Base-by-base conservation (phyloP, 1,139 yeast species). In the Candida sp. region DNA sequence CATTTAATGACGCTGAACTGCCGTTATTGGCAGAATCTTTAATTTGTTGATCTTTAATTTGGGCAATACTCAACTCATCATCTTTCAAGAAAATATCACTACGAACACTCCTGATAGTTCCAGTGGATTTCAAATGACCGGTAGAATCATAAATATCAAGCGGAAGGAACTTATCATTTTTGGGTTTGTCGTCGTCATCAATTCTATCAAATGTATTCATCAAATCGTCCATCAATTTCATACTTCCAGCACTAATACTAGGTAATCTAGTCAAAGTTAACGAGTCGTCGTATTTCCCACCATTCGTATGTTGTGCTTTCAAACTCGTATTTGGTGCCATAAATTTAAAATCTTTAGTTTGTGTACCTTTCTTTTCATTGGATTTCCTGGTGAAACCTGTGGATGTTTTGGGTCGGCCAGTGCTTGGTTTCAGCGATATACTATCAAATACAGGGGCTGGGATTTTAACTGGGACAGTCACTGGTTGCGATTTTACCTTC, bases 41-140 rank as follows among this genome's bases (percentile, higher is more conserved):
- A 32, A 60, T 48, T 48, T 69, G 68, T 47, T 69, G 77, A 48
- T 73, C 76, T 38, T 60, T 63, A 38, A 73, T 72, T 50, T 72
- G 77, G 33, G 63, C 77, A 36, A 54, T 55, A 2, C 75, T 68
- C 45, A 73, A 64, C 48, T 73, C 78, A 46, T 73, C 78, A 54
- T 73, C 78, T 43, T 59, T 61, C 45, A 73, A 61, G 46, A 70
- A 66, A 32, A 73, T 73, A 30, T 64, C 68, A 7, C 30, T 37
- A n/a, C 34, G 39, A 27, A 15, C 22, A 29, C 47, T 27, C 4
- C 34, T 21, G 15, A 21, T 19, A 15, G 35, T 21, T 9, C 25
- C 15, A 21, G 15, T 35, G 27, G 37, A 21, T 8, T 22, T 19
- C 25, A 35, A 11, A 35, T 35, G 27, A 5, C 25, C 27, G 4